Conservation (phyloP, 768 basidiomycete genomes). For the Termitomyces sp. region DNA sequence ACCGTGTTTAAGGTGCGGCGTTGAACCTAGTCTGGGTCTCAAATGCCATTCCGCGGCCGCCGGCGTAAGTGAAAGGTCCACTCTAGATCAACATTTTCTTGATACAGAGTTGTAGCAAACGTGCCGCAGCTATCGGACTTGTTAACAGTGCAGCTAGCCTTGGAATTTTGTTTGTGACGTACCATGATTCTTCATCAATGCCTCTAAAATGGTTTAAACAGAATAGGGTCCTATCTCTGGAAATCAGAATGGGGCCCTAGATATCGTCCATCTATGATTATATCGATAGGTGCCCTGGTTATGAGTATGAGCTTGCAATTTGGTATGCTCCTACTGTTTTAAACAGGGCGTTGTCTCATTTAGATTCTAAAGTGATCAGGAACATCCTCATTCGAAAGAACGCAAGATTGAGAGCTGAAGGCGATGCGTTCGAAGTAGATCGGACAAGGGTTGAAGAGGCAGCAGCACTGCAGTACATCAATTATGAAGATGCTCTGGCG, state of each 20-base stretch:
- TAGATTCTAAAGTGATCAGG: slow-evolving; percentile 25
- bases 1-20: slow-evolving; percentile 24
- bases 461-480: slow-evolving; percentile 49
- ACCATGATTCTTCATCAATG: not conserved
- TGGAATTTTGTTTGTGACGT: slow-evolving; percentile 42
- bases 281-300: slow-evolving; percentile 28
- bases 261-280: slow-evolving; percentile 57
- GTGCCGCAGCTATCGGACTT: slow-evolving; percentile 52
- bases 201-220: slow-evolving; percentile 12
- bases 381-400: slow-evolving; percentile 45
- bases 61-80: slow-evolving; percentile 28
- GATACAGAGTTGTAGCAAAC: slow-evolving; percentile 25
- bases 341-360: not conserved
- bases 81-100: not conserved
- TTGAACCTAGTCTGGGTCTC: slow-evolving; percentile 58
- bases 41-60: slow-evolving; percentile 56
- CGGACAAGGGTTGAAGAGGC: slow-evolving; percentile 48
- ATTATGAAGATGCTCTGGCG: slow-evolving; percentile 49
- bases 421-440: slow-evolving; percentile 33
- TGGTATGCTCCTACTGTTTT: not conserved
- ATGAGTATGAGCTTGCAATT: slow-evolving; percentile 22
- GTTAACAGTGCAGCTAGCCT: slow-evolving; percentile 53
- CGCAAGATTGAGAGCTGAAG: slow-evolving; percentile 38
- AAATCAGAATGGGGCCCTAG: slow-evolving; percentile 49
- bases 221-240: slow-evolving; percentile 57